Percentiles rank a stretch among this genome's conserved stretches.
phyloP scores from a whole-genome alignment of 176 grass and related monocot species.

The Carex cristatella region DNA sequence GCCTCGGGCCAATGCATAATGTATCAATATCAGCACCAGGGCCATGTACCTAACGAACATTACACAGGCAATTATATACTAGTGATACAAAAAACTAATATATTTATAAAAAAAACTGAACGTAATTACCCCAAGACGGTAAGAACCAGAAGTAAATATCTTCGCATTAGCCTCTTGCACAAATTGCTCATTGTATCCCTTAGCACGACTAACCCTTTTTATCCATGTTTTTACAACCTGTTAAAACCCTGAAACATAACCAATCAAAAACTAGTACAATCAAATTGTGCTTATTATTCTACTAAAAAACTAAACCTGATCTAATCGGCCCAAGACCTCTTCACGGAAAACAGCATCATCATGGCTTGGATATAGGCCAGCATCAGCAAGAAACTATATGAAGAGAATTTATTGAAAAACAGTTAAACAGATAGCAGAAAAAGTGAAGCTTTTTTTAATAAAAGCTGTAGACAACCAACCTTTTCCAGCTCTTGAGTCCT shows the following conservation, averaged over 20 bases:
- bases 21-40: slow-evolving; percentile 95
- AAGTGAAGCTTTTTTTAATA: background rate
- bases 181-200: slow-evolving; percentile 86
- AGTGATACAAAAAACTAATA: background rate
- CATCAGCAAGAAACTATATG: slow-evolving; percentile 56
- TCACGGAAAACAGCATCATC: slow-evolving; percentile 69
- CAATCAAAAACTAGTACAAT: background rate
- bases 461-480: slow-evolving; percentile 29
- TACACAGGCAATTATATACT: slow-evolving; percentile 7
- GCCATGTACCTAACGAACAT: slow-evolving; percentile 63
- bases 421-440: background rate
- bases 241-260: slow-evolving; percentile 8
- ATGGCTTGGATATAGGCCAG: slow-evolving; percentile 74
- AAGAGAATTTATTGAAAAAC: slow-evolving; percentile 22
- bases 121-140: slow-evolving; percentile 80
- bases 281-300: background rate
- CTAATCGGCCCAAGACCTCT: slow-evolving; percentile 86
- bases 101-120: background rate
- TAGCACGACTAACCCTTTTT: slow-evolving; percentile 62
- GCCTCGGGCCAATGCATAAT: slow-evolving; percentile 74
- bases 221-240: slow-evolving; percentile 93
- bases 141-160: slow-evolving; percentile 99
- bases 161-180: slow-evolving; percentile 92
- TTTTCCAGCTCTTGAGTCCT: slow-evolving; percentile 70
- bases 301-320: slow-evolving; percentile 53